Evolutionary conservation across 129 eudicot species (phyloP).

Genomic region (Saussurea involucrata): DNA sequence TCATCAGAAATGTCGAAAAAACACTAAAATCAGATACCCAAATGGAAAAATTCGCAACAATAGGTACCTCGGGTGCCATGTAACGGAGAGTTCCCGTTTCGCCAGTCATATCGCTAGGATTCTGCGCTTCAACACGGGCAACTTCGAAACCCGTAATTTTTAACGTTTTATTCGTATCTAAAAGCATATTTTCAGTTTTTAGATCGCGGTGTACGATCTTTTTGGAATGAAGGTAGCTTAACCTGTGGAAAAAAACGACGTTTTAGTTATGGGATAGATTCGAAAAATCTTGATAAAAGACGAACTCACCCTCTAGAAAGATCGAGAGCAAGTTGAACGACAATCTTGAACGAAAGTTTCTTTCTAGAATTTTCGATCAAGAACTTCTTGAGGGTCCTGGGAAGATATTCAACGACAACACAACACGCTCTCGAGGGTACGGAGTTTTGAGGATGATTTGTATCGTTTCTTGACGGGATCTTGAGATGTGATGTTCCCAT

Average conservation of each 20-base stretch:
- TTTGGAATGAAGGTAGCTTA: slow-evolving; percentile 59
- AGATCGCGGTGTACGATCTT: slow-evolving; percentile 76
- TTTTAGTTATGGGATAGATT: background rate
- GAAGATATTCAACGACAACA: slow-evolving; percentile 70
- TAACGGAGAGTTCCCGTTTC: slow-evolving; percentile 77
- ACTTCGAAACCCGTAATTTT: slow-evolving; percentile 74
- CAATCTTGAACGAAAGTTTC: slow-evolving; percentile 58
- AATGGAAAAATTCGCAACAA: background rate
- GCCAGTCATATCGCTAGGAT: slow-evolving; percentile 75
- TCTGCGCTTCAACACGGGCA: slow-evolving; percentile 76
- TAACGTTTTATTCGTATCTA: slow-evolving; percentile 40
- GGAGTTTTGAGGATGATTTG: slow-evolving; percentile 17
- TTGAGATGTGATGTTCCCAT: slow-evolving; percentile 70
- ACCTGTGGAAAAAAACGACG: slow-evolving; percentile 28
- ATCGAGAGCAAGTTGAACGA: slow-evolving; percentile 70
- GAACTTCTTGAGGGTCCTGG: slow-evolving; percentile 63
- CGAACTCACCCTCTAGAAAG: slow-evolving; percentile 67
- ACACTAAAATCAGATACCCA: background rate
- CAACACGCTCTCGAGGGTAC: slow-evolving; percentile 64
- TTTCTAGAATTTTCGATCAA: slow-evolving; percentile 39
- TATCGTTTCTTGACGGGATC: slow-evolving; percentile 40
- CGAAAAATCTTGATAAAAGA: background rate
- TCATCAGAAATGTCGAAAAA: background rate
- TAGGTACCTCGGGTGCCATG: slow-evolving; percentile 87
- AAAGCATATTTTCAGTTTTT: slow-evolving; percentile 65